Percentiles rank a stretch among this genome's conserved stretches.
phyloP scores from a whole-genome alignment of 208 protist genomes.

The Leishmania arabica region DNA sequence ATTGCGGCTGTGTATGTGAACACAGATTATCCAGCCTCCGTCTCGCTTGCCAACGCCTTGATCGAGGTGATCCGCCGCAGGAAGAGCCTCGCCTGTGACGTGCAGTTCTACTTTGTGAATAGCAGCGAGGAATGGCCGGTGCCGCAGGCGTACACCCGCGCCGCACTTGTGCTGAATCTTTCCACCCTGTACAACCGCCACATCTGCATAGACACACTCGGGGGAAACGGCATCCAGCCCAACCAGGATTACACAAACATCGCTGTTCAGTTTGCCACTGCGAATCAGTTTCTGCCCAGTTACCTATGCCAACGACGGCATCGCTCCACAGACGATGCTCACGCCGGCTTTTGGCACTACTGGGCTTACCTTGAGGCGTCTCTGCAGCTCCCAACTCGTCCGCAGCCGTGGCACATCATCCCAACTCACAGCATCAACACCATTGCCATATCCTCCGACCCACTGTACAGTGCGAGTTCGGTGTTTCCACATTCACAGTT shows the following conservation, averaged over 20 bases:
- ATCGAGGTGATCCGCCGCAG: slow-evolving; percentile 36
- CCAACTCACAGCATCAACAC: slow-evolving; percentile 57
- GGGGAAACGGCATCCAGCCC: slow-evolving; percentile 60
- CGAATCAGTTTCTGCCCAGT: slow-evolving; percentile 13
- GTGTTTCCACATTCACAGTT: background rate
- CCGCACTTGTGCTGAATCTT: slow-evolving; percentile 67
- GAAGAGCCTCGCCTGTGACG: slow-evolving; percentile 55
- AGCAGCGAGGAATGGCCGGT: slow-evolving; percentile 48
- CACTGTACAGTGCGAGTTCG: background rate
- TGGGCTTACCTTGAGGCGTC: slow-evolving; percentile 32
- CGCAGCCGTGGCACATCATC: slow-evolving; percentile 44
- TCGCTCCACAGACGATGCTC: background rate
- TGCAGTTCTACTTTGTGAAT: slow-evolving; percentile 71
- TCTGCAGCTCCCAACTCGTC: slow-evolving; percentile 29
- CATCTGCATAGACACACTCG: slow-evolving; percentile 59
- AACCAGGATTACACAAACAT: slow-evolving; percentile 71
- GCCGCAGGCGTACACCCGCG: slow-evolving; percentile 49
- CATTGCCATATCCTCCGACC: slow-evolving; percentile 48
- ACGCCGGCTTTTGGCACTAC: slow-evolving; percentile 21
- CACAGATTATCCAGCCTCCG: slow-evolving; percentile 35
- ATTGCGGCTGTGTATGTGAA: slow-evolving; percentile 72
- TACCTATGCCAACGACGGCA: slow-evolving; percentile 46
- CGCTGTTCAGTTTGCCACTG: slow-evolving; percentile 15
- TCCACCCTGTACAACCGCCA: slow-evolving; percentile 43
- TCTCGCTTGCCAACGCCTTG: slow-evolving; percentile 50